Evolutionary conservation across 768 basidiomycete species (phyloP).

Genomic region (Leccinum uliginosum): DNA sequence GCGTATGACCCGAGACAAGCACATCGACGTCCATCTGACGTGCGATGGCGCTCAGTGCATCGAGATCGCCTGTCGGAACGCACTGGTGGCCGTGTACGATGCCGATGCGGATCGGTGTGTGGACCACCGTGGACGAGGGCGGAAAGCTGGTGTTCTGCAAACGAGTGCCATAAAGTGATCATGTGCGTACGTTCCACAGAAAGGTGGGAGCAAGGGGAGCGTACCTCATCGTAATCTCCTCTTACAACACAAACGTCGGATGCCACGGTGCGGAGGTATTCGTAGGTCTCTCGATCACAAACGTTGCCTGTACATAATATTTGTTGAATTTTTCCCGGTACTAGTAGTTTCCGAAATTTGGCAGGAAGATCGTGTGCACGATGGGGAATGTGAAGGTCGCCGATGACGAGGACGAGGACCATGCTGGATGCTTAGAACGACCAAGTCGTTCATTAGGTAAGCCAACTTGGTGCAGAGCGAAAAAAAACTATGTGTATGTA

Average conservation of each 20-base stretch:
- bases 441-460: slow-evolving; percentile 21
- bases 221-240: slow-evolving; percentile 95
- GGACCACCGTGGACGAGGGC: slow-evolving; percentile 71
- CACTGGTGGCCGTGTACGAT: slow-evolving; percentile 92
- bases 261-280: slow-evolving; percentile 91
- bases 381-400: slow-evolving; percentile 96
- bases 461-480: slow-evolving; percentile 6
- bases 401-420: slow-evolving; percentile 93
- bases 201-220: slow-evolving; percentile 11
- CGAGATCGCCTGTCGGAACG: slow-evolving; percentile 87
- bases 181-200: background rate
- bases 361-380: slow-evolving; percentile 84
- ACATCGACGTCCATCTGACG: slow-evolving; percentile 99
- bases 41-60: slow-evolving; percentile 83
- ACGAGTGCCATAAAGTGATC: slow-evolving; percentile 1
- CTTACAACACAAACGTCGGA: slow-evolving; percentile 88
- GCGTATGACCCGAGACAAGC: slow-evolving; percentile 88
- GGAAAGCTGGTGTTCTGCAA: slow-evolving; percentile 67
- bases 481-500: background rate
- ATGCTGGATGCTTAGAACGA: slow-evolving; percentile 22
- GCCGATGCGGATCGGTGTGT: slow-evolving; percentile 86
- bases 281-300: slow-evolving; percentile 95
- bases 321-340: slow-evolving; percentile 96
- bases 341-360: slow-evolving; percentile 96
- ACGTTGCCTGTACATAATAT: slow-evolving; percentile 97